phyloP scores from a whole-genome alignment of 2,329 filamentous ascomycete genomes.

The Kalaharituber pfeilii region DNA sequence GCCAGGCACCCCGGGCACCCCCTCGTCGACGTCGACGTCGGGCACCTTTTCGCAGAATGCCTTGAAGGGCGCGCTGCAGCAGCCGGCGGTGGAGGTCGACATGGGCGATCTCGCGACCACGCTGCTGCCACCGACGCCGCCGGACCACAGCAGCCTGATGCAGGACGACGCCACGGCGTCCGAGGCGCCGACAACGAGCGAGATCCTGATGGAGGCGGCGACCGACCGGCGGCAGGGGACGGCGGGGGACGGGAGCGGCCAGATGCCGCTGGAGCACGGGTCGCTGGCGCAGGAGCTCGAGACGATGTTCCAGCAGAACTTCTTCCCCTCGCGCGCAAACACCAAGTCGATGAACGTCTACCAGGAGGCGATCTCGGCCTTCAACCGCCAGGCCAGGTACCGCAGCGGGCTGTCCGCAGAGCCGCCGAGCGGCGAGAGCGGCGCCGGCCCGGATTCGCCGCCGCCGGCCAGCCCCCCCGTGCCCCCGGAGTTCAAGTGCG shows the following conservation, averaged over 20 bases:
- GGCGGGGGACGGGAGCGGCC: too few species aligned
- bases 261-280: not conserved
- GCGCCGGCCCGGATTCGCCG: too few species aligned
- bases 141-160: too few species aligned
- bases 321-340: not conserved
- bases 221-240: too few species aligned
- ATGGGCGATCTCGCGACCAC: not conserved
- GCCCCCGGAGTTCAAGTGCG: not conserved
- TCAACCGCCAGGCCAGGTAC: not conserved
- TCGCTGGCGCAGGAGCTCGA: constrained; percentile 2
- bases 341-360: not conserved
- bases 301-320: constrained; percentile 1
- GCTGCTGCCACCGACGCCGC: not conserved
- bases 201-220: not conserved
- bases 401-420: too few species aligned
- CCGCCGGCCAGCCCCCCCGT: too few species aligned
- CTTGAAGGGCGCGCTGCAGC: too few species aligned
- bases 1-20: too few species aligned
- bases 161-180: not conserved
- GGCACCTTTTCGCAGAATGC: too few species aligned
- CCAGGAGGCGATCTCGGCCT: not conserved
- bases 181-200: not conserved
- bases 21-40: too few species aligned
- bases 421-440: too few species aligned
- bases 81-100: too few species aligned